Base-by-base conservation (phyloP, 352 stramenopile genomes). In the Globisporangium echinulatum region DNA sequence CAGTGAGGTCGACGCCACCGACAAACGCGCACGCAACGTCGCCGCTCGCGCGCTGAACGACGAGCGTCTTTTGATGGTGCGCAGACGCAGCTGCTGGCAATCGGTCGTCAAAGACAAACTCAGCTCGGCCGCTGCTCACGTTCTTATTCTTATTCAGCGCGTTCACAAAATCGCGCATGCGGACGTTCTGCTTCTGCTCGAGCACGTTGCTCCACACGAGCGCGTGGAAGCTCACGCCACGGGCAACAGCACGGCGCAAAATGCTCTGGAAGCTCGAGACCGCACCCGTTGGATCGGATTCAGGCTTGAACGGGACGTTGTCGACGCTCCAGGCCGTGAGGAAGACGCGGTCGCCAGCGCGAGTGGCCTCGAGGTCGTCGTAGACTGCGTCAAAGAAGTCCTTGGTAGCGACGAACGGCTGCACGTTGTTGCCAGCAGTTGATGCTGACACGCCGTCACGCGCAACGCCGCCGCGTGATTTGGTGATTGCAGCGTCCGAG, bases 161-260 rank as follows among this genome's bases (percentile, higher is more conserved):
- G 57, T 90, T 87, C 55, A 85, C 68, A n/a, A 72, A 67, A 46
- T 87, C 68, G 10, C 75, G 77, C 49, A 87, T 68, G 19, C 71
- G 69, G 48, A 83, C 59, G 51, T 87, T 90, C 52, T 85, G 74
- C 0, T 67, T 52, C 0, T 66, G 62, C 25, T 90, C 76, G 8
- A 81, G 72, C 25, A 86, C 36, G 48, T 89, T 92, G 47, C 71
- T 74, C 81, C 78, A 90, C 5, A 82, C 67, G 38, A 90, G 71
- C 56, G 79, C 71, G 42, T 79, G 70, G 50, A 81, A 75, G 36
- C 79, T 68, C 3, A 75, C 69, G 0, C 72, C 64, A 10, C 68
- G 69, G 11, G 67, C 54, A 9, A 78, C 61, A 1, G 75, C 54
- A n/a, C 68, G 58, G 0, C 63, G 52, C 10, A 75, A 46, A 4